phyloP scores from a whole-genome alignment of 441 rosid genomes.

The Hura crepitans region DNA sequence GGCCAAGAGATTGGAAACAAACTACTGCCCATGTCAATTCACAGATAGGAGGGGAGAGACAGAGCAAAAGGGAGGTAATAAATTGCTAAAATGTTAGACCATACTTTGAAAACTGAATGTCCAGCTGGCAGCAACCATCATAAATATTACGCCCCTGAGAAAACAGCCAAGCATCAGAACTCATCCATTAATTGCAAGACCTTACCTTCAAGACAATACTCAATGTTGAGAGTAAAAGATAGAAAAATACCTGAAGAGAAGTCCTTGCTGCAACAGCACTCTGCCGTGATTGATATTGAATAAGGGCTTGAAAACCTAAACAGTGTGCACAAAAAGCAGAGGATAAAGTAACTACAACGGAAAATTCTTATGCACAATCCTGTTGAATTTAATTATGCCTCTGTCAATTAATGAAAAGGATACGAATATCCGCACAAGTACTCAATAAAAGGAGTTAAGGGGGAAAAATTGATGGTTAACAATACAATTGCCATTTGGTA shows the following conservation, averaged over 20 bases:
- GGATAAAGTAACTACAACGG: constrained; percentile 13
- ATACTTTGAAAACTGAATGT: constrained; percentile 95
- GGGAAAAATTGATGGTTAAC: constrained; percentile 13
- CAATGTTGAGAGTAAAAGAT: background rate
- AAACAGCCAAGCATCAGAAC: constrained; percentile 15
- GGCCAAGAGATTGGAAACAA: no score
- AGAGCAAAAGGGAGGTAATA: background rate
- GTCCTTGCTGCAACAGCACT: constrained; percentile 78
- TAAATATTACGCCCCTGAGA: constrained; percentile 91
- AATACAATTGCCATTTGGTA: constrained; percentile 6
- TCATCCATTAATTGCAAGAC: constrained; percentile 10
- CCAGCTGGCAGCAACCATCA: constrained; percentile 98
- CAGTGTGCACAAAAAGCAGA: constrained; percentile 21
- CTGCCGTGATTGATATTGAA: constrained; percentile 75
- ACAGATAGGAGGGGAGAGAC: constrained; percentile 1
- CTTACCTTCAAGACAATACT: constrained; percentile 8
- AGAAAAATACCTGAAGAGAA: constrained; percentile 68
- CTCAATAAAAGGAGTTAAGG: constrained; percentile 7
- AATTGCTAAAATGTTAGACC: constrained; percentile 22
- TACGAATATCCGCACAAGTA: constrained; percentile 13
- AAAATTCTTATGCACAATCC: constrained; percentile 9
- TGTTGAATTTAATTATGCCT: constrained; percentile 19
- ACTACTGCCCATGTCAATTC: no score
- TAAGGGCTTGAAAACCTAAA: constrained; percentile 94
- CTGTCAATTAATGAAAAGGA: constrained; percentile 14